Evolutionary conservation across 331 rosid genomes (phyloP).

Genomic region (Arachis monticola): DNA sequence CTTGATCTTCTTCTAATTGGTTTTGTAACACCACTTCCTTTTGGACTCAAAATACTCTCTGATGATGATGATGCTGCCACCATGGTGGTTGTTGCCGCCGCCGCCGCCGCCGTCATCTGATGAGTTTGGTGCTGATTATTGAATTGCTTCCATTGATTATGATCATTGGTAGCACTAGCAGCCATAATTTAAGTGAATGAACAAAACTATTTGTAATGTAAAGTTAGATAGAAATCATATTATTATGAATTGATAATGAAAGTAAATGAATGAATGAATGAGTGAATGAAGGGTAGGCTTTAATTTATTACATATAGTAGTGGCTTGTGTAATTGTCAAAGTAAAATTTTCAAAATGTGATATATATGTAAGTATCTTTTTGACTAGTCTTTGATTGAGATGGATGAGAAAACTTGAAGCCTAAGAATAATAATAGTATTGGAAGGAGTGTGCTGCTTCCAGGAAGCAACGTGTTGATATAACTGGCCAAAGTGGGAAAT

Average conservation of each 20-base stretch:
- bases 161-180: conserved; percentile 37
- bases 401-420: conserved; percentile 39
- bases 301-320: background rate
- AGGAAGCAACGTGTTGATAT: conserved; percentile 34
- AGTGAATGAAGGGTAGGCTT: background rate
- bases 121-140: conserved; percentile 42
- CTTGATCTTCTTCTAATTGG: conserved; percentile 70
- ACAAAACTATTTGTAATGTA: too few relatives aligned
- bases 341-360: conserved; percentile 49
- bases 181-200: conserved; percentile 17
- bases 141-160: conserved; percentile 56
- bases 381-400: conserved; percentile 55
- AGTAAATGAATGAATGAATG: too few relatives aligned
- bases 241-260: too few relatives aligned
- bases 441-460: conserved; percentile 49
- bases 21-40: conserved; percentile 43
- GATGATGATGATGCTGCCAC: conserved; percentile 31
- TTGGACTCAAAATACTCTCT: conserved; percentile 35
- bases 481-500: too few relatives aligned
- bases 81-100: conserved; percentile 2
- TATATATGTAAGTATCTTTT: conserved; percentile 7
- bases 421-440: conserved; percentile 22
- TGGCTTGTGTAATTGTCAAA: conserved; percentile 56
- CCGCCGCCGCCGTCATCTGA: conserved; percentile 4
- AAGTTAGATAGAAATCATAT: too few relatives aligned